Percentiles rank a stretch among this genome's conserved stretches.
phyloP scores from a whole-genome alignment of 345 rosid genomes.

The Iberis pinnata region DNA sequence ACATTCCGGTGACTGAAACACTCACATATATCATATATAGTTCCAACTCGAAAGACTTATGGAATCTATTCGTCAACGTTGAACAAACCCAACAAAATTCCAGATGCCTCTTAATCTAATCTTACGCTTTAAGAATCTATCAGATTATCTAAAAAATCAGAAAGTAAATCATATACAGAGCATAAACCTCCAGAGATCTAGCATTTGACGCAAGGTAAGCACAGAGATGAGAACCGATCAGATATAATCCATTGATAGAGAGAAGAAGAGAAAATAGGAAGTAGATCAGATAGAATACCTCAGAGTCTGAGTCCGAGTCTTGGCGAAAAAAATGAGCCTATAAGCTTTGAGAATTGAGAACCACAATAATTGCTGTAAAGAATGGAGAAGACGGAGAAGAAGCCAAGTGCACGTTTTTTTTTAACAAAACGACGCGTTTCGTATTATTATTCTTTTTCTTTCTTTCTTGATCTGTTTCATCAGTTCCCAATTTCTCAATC shows the following conservation, averaged over 20 bases:
- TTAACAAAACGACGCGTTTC: conserved; percentile 18
- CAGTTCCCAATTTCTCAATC: too few species aligned
- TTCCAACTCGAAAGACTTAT: conserved; percentile 3
- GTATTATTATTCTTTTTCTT: not conserved
- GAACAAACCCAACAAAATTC: not conserved
- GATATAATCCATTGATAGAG: not conserved
- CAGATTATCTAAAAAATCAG: conserved; percentile 1
- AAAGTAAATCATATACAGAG: conserved; percentile 14
- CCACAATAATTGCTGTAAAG: conserved; percentile 4
- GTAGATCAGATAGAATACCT: conserved; percentile 26
- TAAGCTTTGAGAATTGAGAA: not conserved
- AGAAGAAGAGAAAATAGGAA: not conserved
- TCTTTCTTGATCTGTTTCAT: not conserved
- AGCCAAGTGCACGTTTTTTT: not conserved
- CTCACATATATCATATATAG: not conserved
- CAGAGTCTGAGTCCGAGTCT: conserved; percentile 19
- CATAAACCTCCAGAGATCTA: conserved; percentile 13
- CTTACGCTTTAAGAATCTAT: conserved; percentile 9
- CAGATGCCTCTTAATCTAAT: not conserved
- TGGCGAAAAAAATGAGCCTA: not conserved
- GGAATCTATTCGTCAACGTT: not conserved
- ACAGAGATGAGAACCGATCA: not conserved
- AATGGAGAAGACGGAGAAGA: not conserved
- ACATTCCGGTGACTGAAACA: not conserved
- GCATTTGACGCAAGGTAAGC: conserved; percentile 1